Evolutionary conservation across 148 eudicot species (phyloP), one percentile per base, ranked within the genome.

Genomic region (Rhododendron molle): DNA sequence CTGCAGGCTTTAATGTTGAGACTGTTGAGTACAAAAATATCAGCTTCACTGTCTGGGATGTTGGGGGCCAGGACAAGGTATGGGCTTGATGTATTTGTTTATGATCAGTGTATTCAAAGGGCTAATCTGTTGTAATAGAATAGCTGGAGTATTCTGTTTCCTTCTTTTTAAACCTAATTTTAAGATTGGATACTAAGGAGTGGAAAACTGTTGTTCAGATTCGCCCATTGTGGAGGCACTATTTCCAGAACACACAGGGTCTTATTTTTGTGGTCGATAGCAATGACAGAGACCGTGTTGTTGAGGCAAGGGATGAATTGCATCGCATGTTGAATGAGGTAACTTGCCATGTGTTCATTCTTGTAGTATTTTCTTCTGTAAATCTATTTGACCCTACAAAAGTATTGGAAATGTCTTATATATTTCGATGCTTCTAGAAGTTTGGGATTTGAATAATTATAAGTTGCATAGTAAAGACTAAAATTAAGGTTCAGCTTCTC

Each of bases 321-420:
- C 94, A 92, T 62, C 90, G 94, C 89, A 92, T 92, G 91, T 87
- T 92, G 90, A 92, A 92, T 88, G 94, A 92, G 92, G 94, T 92
- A 78, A 81, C 32, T 81, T 43, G 77, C 40, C n/a, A 36, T 52
- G 30, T 78, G 34, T 15, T 43, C 38, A 83, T 32, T 28, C 18
- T 71, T 18, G 43, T 28, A 10, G 20, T 58, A 16, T 38, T 30
- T 7, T 11, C 26, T 12, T 3, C 5, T 36, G 28, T 79, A n/a
- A 34, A 49, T 32, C 69, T 62, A 73, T 65, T 49, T 86, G 84
- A 72, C 58, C 81, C 50, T n/a, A 3, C 5, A 38, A 36, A 40
- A 43, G 23, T 67, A 40, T 8, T 43, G 40, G 36, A 15, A 44
- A 67, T 67, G n/a, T 26, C 54, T 50, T 21, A 1, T n/a, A 34